Evolutionary conservation across 1,139 yeast genomes (phyloP), one percentile per base, ranked within the genome.

Genomic region (Yamadazyma epiphylla): DNA sequence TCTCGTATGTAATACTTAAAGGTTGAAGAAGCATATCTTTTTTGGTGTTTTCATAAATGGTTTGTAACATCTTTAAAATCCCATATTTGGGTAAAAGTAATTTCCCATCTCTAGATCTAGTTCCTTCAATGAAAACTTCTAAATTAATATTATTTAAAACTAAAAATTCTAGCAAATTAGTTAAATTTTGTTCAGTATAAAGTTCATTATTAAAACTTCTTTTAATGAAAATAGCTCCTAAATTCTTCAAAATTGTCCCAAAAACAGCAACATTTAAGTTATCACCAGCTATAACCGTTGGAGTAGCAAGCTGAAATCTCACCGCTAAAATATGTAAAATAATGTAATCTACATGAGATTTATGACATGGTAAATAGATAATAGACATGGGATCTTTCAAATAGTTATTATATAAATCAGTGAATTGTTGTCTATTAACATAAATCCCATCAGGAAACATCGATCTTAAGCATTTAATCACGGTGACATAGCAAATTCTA

Each of bases 111-210:
- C 85, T 65, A 3, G 84, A 77, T 33, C 85, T 65, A 2, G 82
- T 76, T 13, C 85, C 85, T 48, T 78, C 85, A 33, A 78, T 74
- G 42, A 79, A 78, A 32, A 80, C 79, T 48, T 79, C 84, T 39
- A 78, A 60, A 38, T 71, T 73, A 39, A 69, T 58, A 30, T 80
- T 78, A 38, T 74, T 64, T 19, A 61, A 39, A 23, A 78, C 60
- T 11, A 75, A 44, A 28, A 73, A 74, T 45, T 76, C 80, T 32
- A 78, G 60, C 33, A 70, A 68, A 28, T 77, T 71, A 42, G 69
- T 69, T 48, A 77, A 67, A 34, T 77, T 72, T 30, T 67, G 58
- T 45, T 78, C 82, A 17, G 82, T 68, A 45, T 75, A 74, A 32
- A 73, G 68, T 42, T 76, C 78, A 41, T 65, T 63, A 42, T 63